Base-by-base conservation (phyloP, 176 grass and related monocot genomes). In the Lolium multiflorum region DNA sequence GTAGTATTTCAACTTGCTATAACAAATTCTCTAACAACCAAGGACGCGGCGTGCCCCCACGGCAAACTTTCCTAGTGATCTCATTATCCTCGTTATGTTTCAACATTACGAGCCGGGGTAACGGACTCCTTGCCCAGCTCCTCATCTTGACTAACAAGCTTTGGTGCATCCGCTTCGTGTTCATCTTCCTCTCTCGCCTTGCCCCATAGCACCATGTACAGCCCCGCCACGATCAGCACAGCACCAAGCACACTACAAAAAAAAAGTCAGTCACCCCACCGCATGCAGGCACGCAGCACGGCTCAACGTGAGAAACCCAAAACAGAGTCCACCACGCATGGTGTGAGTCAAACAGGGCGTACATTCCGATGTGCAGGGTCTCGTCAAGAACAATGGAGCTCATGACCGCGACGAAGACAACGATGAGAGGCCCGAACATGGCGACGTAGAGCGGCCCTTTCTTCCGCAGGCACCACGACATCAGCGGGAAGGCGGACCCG, bases 121-220 rank as follows among this genome's bases (percentile, higher is more conserved):
- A 11, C 0, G 38, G 71, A 12, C 15, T 7, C 79, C 22, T 88
- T 69, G 21, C 57, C 86, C 48, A 58, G 22, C 4, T 88, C 80
- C 13, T 88, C 71, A 3, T 82, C 86, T 0, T 82, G 9, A 71
- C 39, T 5, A 71, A 46, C 68, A 44, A 12, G 35, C 43, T 71
- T 71, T 3, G 47, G 25, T 17, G 7, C 60, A 12, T 44, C 46
- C 2, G 37, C 79, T 10, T 35, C 80, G 43, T 89, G 66, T 41
- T 70, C 66, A 70, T 70, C 85, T 52, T 88, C 79, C 17, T 74
- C 68, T 71, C 68, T 91, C n/a, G 75, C 70, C 66, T 92, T 94
- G 20, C 84, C 92, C 92, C 90, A 94, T 11, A 92, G 74, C 50
- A 92, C 87, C 84, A 87, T 84, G 80, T 94, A 94, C 25, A 91